Evolutionary conservation across 129 eudicot genomes (phyloP), one percentile per base, ranked within the genome.

Genomic region (Flaveria sonorensis): DNA sequence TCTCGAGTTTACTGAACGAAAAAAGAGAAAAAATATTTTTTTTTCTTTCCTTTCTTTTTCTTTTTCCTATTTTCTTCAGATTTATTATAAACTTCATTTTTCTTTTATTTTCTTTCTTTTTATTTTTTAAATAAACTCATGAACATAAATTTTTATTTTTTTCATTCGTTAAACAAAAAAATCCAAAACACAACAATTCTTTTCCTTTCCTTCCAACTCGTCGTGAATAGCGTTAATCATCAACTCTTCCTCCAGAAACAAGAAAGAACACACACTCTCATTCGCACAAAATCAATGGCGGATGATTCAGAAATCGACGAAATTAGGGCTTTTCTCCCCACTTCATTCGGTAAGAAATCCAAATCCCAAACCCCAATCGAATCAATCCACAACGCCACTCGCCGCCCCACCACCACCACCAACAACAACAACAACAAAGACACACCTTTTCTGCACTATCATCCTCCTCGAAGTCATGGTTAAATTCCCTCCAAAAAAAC

Each of bases 341-440:
- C 86, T 24, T 76, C 86, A 0, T 94, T 94, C 79, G 98, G 98
- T 20, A 91, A 94, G 67, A 89, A 91, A 81, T 48, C 96, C 13
- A 89, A 94, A 79, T 83, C 98, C 1, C 84, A 90, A 78, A 85
- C 89, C 57, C 78, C 98, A 21, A 78, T 88, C 30, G 96, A 94
- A 68, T 50, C 83, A 30, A n/a, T 91, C 13, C 98, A 94, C 88
- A 94, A 83, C 68, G 86, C 96, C 76, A 94, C 98, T 56, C 97
- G 88, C 75, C 98, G 98, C 68, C 56, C 86, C 64, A 11, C 79
- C 75, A 57, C 83, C 65, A 3, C 66, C 66, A 59, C 82, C 64
- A 16, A 61, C 7, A 55, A 6, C 47, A 78, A 57, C 47, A 42
- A 30, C 21, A 47, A 7, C 61, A 74, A 62, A 28, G 59, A 64